phyloP scores from a whole-genome alignment of 2,329 filamentous ascomycete species.

The Calonectria fujianensis region DNA sequence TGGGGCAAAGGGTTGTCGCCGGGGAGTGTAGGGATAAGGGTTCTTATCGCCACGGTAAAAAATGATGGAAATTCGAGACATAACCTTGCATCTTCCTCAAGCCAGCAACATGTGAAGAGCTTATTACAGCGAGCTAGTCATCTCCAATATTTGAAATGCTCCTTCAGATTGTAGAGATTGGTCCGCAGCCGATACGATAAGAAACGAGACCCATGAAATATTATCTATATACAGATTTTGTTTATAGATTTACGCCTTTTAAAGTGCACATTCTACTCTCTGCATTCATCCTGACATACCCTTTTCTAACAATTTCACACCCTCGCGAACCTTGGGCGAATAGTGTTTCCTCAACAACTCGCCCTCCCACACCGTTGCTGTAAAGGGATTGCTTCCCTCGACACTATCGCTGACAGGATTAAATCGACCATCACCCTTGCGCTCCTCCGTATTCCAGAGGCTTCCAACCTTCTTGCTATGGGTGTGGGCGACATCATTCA shows the following conservation, averaged over 20 bases:
- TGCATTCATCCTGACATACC: conserved; percentile 65
- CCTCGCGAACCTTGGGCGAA: conserved; percentile 89
- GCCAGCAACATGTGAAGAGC: neutral
- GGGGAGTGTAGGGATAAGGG: neutral
- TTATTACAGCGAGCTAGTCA: too few relatives aligned
- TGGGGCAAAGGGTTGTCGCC: neutral
- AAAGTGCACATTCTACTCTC: neutral
- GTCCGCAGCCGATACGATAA: too few relatives aligned
- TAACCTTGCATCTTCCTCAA: neutral
- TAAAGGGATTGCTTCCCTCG: conserved; percentile 93
- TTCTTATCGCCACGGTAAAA: neutral
- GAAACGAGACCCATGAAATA: neutral
- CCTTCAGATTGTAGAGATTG: neutral
- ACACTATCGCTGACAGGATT: conserved; percentile 83
- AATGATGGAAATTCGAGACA: neutral
- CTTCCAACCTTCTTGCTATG: conserved; percentile 88
- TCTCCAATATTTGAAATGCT: neutral
- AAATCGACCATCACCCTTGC: conserved; percentile 91
- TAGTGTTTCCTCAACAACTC: conserved; percentile 91
- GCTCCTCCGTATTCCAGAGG: conserved; percentile 96
- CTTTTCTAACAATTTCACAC: conserved; percentile 82
- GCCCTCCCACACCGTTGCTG: conserved; percentile 93
- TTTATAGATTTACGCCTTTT: neutral
- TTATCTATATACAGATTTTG: neutral
- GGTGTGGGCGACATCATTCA: conserved; percentile 86